These are phyloP conservation scores for Boletus rubescentipes DNA, from an alignment of 768 basidiomycete genomes.

Conservation along the genomic window DNA sequence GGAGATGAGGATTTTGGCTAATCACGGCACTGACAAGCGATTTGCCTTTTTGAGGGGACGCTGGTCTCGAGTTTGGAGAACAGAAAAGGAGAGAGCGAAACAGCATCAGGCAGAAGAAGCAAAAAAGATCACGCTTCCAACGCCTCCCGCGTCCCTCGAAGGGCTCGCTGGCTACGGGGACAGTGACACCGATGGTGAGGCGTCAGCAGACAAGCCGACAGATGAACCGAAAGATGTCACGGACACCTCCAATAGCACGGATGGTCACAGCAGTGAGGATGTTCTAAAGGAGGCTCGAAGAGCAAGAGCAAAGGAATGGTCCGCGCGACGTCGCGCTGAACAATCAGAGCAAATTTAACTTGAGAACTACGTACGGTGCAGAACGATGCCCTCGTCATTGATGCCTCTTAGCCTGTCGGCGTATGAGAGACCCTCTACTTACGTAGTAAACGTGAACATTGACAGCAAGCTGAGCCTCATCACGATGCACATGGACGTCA, in stretches of 20 bases:
- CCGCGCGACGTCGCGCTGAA: constrained; percentile 44
- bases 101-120: constrained; percentile 24
- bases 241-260: not conserved
- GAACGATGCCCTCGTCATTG: not conserved
- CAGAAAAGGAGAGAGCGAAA: constrained; percentile 49
- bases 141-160: constrained; percentile 38
- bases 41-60: constrained; percentile 83
- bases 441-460: not conserved
- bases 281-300: constrained; percentile 47
- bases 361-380: not conserved
- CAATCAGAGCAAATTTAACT: constrained; percentile 9
- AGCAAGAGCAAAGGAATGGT: constrained; percentile 58
- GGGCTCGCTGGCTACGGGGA: constrained; percentile 60
- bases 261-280: constrained; percentile 5
- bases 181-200: constrained; percentile 44
- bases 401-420: no score
- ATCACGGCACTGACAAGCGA: constrained; percentile 73
- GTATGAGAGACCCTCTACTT: not conserved
- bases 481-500: no score
- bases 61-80: constrained; percentile 66
- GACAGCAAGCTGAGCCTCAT: not conserved
- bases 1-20: constrained; percentile 86
- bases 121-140: constrained; percentile 13
- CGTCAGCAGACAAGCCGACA: constrained; percentile 28
- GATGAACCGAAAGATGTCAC: not conserved